These are phyloP conservation scores for Kodamaea restingae DNA, from an alignment of 805 yeast genomes.

Conservation along the genomic window DNA sequence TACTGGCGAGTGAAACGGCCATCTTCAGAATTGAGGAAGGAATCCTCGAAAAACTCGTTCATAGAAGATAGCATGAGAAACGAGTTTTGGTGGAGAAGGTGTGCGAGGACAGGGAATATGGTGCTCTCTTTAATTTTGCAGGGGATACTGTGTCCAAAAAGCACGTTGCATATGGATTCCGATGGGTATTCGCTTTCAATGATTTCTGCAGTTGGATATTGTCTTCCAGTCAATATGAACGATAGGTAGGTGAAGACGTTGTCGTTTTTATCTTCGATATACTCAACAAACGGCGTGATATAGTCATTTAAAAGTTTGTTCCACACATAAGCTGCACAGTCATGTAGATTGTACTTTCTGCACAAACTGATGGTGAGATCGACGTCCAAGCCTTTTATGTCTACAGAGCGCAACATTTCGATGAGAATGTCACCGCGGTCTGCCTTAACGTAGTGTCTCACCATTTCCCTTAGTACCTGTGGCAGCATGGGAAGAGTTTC, in stretches of 20 bases:
- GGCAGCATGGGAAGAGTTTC: constrained; percentile 54
- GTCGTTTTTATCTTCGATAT: constrained; percentile 25
- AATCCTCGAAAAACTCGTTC: constrained; percentile 82
- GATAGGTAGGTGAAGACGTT: constrained; percentile 53
- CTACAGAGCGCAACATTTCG: constrained; percentile 64
- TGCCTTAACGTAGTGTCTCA: constrained; percentile 42
- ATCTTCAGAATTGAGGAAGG: constrained; percentile 54
- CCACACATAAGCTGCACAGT: constrained; percentile 69
- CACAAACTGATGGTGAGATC: constrained; percentile 71
- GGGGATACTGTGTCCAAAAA: constrained; percentile 9
- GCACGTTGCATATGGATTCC: constrained; percentile 9
- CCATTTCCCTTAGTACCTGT: constrained; percentile 54
- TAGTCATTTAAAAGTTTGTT: constrained; percentile 66
- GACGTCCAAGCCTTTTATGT: constrained; percentile 65
- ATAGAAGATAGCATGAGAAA: constrained; percentile 61
- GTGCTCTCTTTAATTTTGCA: neutral
- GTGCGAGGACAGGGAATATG: constrained; percentile 62
- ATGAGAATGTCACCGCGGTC: constrained; percentile 52
- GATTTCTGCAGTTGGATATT: constrained; percentile 66
- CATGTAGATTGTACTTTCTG: constrained; percentile 49
- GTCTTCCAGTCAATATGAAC: constrained; percentile 69
- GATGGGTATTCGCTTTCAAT: constrained; percentile 22
- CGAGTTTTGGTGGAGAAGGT: constrained; percentile 53
- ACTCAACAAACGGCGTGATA: constrained; percentile 63
- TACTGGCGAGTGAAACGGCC: constrained; percentile 64